These are phyloP conservation scores for Fusarium brevicatenulatum DNA, from an alignment of 2,329 filamentous ascomycete species.

Conservation along the genomic window DNA sequence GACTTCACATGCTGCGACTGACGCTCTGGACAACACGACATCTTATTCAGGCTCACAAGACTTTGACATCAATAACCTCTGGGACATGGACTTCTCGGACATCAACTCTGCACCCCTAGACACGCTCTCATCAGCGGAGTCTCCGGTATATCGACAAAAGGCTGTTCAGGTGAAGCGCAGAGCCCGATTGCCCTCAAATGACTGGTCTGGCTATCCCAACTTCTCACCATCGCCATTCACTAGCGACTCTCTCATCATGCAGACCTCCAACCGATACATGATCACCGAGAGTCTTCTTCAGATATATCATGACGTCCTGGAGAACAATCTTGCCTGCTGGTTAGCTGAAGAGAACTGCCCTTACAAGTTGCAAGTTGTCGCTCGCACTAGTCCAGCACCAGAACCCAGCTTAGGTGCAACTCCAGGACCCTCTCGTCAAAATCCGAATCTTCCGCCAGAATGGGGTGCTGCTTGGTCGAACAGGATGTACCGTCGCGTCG, in stretches of 20 bases:
- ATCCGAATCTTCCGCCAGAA: background rate
- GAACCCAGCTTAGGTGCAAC: accelerated
- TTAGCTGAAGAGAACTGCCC: background rate
- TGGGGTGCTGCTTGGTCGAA: background rate
- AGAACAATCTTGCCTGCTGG: background rate
- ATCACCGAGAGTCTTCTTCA: background rate
- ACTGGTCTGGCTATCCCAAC: background rate
- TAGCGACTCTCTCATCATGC: background rate
- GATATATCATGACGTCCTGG: background rate
- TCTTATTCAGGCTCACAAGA: background rate
- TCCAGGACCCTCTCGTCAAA: accelerated
- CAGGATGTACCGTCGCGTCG: background rate
- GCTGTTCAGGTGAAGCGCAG: background rate
- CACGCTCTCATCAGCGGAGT: accelerated
- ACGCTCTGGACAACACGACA: background rate
- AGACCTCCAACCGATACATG: background rate
- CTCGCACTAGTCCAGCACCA: background rate
- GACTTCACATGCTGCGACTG: accelerated
- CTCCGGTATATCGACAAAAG: accelerated
- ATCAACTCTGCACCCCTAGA: background rate
- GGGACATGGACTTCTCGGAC: background rate
- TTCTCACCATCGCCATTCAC: background rate
- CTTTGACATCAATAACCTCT: background rate
- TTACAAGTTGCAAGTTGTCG: background rate
- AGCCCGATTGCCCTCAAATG: background rate